phyloP scores from a whole-genome alignment of 192 early-diverging fungal species.

The Gamsiella multidivaricata region DNA sequence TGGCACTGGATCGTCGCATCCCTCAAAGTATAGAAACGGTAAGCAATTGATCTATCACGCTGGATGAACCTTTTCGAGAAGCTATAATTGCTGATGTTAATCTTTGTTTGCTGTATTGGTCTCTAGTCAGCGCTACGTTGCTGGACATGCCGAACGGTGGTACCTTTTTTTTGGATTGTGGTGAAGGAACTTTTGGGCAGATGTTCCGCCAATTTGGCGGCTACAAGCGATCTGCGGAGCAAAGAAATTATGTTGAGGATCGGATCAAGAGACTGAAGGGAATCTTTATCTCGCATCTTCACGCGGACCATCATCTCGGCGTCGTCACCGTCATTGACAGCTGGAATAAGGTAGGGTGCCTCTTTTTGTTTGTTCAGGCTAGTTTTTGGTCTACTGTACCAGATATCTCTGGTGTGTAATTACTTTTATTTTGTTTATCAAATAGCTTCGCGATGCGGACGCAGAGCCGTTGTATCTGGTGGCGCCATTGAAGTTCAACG shows the following conservation, averaged over 20 bases:
- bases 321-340: constrained; percentile 75
- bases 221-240: constrained; percentile 11
- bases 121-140: constrained; percentile 82
- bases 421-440: not conserved
- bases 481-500: constrained; percentile 65
- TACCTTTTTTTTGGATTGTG: constrained; percentile 85
- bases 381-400: not conserved
- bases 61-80: not conserved
- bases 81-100: not conserved
- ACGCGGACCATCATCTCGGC: constrained; percentile 98
- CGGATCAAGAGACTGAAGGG: constrained; percentile 69
- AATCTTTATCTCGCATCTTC: constrained; percentile 94
- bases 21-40: constrained; percentile 93
- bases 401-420: not conserved
- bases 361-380: not conserved
- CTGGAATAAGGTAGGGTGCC: constrained; percentile 70
- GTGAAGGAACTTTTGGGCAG: constrained; percentile 90
- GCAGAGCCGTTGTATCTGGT: constrained; percentile 57
- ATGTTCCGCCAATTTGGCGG: constrained; percentile 75
- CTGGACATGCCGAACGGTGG: constrained; percentile 72
- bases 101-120: not conserved
- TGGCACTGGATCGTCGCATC: constrained; percentile 92
- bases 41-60: not conserved
- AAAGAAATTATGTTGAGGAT: constrained; percentile 59
- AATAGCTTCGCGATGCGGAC: constrained; percentile 14